Percentiles rank a stretch among this genome's conserved stretches.
Evolutionary conservation across 148 eudicot species (phyloP).

Genomic region (Chenopodium quinoa): DNA sequence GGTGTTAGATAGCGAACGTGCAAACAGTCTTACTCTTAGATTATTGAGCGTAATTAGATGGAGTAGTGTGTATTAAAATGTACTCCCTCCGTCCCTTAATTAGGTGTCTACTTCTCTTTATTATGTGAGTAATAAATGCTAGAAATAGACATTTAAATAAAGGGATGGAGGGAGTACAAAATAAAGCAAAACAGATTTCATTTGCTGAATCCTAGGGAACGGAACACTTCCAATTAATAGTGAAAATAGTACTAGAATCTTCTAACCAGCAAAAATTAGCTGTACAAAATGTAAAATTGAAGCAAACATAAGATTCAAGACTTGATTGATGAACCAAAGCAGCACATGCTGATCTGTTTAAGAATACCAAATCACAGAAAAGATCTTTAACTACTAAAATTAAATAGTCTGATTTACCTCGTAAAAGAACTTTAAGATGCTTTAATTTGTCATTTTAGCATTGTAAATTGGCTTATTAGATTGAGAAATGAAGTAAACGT

Average conservation of each 20-base stretch:
- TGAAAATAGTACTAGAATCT: background rate
- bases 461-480: constrained; percentile 1
- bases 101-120: no score
- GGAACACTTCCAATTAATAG: background rate
- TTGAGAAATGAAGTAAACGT: background rate
- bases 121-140: no score
- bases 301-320: background rate
- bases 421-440: background rate
- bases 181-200: background rate
- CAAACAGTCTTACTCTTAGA: no score
- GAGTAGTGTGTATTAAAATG: no score
- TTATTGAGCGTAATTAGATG: no score
- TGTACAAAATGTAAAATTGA: background rate
- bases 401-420: background rate
- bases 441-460: background rate
- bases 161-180: background rate
- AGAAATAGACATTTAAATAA: no score
- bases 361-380: background rate
- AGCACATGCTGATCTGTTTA: background rate
- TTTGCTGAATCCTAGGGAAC: background rate
- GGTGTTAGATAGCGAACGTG: background rate
- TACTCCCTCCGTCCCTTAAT: no score
- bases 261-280: background rate
- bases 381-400: background rate
- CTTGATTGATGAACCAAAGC: background rate